Conservation (phyloP, 2,329 filamentous ascomycete genomes). For the Ceratocystis cubensis region DNA sequence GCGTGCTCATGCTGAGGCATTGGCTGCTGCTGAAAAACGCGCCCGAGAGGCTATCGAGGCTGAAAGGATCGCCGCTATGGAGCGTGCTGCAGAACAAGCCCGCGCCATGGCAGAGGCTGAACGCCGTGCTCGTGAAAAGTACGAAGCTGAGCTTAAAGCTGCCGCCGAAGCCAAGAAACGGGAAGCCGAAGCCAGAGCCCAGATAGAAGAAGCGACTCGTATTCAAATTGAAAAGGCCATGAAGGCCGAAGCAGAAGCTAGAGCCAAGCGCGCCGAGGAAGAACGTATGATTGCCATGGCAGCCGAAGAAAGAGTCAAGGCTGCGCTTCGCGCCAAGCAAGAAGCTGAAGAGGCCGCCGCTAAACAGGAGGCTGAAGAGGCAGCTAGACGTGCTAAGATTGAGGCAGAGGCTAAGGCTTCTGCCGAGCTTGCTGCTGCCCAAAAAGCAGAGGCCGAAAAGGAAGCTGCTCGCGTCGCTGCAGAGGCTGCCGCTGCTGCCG, state of each 20-base stretch:
- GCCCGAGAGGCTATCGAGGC: slow-evolving; percentile 30
- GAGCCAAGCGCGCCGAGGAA: slow-evolving; percentile 24
- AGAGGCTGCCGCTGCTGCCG: slow-evolving; percentile 29
- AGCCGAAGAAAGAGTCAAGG: slow-evolving; percentile 24
- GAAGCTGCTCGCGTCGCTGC: slow-evolving; percentile 31
- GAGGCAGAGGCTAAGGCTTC: slow-evolving; percentile 25
- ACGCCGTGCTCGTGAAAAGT: slow-evolving; percentile 29
- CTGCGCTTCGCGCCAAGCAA: slow-evolving; percentile 29
- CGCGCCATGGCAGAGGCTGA: slow-evolving; percentile 30
- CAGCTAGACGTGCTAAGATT: slow-evolving; percentile 24
- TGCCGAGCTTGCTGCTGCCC: slow-evolving; percentile 32
- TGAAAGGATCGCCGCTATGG: slow-evolving; percentile 34
- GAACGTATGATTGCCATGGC: slow-evolving; percentile 16
- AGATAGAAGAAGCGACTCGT: slow-evolving; percentile 25
- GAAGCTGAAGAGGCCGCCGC: slow-evolving; percentile 28
- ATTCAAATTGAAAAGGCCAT: slow-evolving; percentile 21
- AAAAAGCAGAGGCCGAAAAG: slow-evolving; percentile 28
- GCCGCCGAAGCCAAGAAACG: slow-evolving; percentile 25
- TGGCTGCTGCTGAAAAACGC: slow-evolving; percentile 36
- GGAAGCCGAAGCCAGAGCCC: slow-evolving; percentile 25
- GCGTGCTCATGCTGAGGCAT: slow-evolving; percentile 31
- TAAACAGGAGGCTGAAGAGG: slow-evolving; percentile 22
- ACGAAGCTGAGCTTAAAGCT: slow-evolving; percentile 25
- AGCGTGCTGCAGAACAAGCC: slow-evolving; percentile 28
- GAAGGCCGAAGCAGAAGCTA: slow-evolving; percentile 25